phyloP scores from a whole-genome alignment of 2,329 filamentous ascomycete genomes.

The Colletotrichum lupini region DNA sequence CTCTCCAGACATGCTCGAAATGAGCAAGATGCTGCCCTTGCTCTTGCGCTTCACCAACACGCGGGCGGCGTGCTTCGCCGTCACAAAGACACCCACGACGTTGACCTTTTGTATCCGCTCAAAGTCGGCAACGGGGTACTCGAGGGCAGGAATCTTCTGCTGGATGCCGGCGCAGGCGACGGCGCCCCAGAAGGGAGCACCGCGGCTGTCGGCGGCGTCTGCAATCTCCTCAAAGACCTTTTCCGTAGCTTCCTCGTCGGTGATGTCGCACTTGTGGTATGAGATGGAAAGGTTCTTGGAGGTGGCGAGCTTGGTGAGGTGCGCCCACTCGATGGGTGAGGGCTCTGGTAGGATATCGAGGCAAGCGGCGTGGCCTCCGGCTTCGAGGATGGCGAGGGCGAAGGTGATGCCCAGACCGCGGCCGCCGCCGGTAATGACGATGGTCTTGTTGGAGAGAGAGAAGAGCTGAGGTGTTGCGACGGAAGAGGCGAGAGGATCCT shows the following conservation, averaged over 20 bases:
- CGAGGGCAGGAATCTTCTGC: conserved; percentile 56
- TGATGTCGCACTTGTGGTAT: conserved; percentile 59
- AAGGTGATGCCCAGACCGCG: conserved; percentile 63
- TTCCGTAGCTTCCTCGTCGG: conserved; percentile 53
- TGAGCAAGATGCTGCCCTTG: conserved; percentile 61
- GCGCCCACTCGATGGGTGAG: conserved; percentile 51
- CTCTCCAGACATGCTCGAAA: conserved; percentile 60
- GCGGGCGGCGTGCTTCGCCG: conserved; percentile 75
- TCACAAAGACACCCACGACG: conserved; percentile 76
- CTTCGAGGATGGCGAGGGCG: conserved; percentile 59
- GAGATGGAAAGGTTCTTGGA: conserved; percentile 47
- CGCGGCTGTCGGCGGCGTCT: conserved; percentile 43
- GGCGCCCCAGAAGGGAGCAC: conserved; percentile 48
- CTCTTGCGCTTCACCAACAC: conserved; percentile 57
- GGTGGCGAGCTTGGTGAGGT: conserved; percentile 53
- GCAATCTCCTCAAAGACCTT: conserved; percentile 49
- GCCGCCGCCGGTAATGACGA: conserved; percentile 62
- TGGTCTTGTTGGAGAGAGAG: conserved; percentile 56
- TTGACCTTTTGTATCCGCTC: conserved; percentile 77
- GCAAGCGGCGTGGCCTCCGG: conserved; percentile 60
- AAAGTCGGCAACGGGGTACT: conserved; percentile 67
- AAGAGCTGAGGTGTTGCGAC: conserved; percentile 49
- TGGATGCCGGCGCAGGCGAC: conserved; percentile 62
- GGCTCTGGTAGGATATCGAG: conserved; percentile 56
- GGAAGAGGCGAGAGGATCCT: conserved; percentile 44